Percentiles rank a stretch among this genome's conserved stretches.
Conservation (phyloP, 1,284 basidiomycete genomes). For the Phaffia rhodozyma region DNA sequence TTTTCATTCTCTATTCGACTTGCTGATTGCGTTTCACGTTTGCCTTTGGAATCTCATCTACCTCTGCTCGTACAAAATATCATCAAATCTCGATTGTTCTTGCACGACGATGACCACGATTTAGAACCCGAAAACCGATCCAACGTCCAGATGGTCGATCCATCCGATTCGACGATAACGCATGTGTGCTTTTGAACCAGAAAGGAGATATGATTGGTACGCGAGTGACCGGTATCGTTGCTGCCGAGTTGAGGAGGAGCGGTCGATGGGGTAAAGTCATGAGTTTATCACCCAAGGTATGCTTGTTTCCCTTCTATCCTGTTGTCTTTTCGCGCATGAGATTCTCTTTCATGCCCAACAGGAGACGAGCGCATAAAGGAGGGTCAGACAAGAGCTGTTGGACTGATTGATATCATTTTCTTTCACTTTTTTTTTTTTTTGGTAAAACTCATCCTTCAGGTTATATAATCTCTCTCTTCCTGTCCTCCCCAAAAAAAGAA, state of each 20-base stretch:
- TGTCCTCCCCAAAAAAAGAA: no score
- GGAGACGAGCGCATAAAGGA: no score
- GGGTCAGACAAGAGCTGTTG: no score
- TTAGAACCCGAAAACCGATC: slow-evolving; percentile 47
- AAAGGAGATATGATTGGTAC: slow-evolving; percentile 95
- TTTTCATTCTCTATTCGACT: neutral
- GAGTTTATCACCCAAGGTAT: slow-evolving; percentile 79
- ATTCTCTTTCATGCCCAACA: no score
- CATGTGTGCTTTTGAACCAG: slow-evolving; percentile 88
- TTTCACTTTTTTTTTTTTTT: no score
- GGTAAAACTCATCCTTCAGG: no score
- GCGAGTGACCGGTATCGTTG: slow-evolving; percentile 85
- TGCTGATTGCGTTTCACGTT: neutral
- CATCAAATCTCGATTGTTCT: neutral
- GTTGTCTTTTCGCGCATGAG: no score
- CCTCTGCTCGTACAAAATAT: neutral
- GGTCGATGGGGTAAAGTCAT: slow-evolving; percentile 79
- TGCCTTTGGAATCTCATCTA: neutral
- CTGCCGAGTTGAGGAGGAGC: slow-evolving; percentile 77
- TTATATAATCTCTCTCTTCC: no score
- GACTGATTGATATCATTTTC: no score
- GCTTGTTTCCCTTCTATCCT: slow-evolving; percentile 11
- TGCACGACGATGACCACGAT: neutral
- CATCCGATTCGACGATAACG: slow-evolving; percentile 94
- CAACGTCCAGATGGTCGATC: slow-evolving; percentile 74